Conservation (phyloP, 352 stramenopile species). For the Pythium scleroteichum region DNA sequence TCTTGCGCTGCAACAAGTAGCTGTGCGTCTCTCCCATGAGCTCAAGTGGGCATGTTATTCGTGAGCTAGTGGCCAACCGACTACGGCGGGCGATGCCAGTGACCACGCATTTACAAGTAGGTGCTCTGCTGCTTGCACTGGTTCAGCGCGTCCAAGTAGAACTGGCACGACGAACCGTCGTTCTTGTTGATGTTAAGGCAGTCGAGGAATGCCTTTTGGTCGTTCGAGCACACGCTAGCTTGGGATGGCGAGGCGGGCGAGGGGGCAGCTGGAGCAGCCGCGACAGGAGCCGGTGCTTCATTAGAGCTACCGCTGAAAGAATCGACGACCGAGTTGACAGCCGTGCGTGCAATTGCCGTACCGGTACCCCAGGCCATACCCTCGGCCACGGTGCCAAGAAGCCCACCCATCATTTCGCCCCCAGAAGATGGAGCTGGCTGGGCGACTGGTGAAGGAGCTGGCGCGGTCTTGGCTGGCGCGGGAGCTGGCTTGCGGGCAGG, state of each 20-base stretch:
- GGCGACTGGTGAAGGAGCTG: conserved; percentile 32
- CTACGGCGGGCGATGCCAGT: neutral
- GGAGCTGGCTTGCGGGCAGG: conserved; percentile 44
- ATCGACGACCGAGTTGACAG: conserved; percentile 64
- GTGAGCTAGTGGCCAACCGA: no score
- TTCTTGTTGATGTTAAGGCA: conserved; percentile 77
- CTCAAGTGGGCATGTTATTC: no score
- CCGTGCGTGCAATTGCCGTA: conserved; percentile 93
- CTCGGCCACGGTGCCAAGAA: conserved; percentile 94
- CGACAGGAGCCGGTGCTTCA: conserved; percentile 31
- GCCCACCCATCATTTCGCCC: conserved; percentile 90
- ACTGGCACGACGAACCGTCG: conserved; percentile 82
- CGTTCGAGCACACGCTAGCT: conserved; percentile 44
- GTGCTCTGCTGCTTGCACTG: conserved; percentile 79
- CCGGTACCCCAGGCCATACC: conserved; percentile 97
- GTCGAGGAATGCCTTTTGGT: conserved; percentile 81
- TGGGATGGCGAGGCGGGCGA: conserved; percentile 19
- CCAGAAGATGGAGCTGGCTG: conserved; percentile 28
- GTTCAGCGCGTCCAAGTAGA: conserved; percentile 83
- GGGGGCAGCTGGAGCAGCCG: conserved; percentile 16
- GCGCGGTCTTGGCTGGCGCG: conserved; percentile 30
- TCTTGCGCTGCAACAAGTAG: no score
- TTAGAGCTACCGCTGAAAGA: conserved; percentile 47
- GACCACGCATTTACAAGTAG: conserved; percentile 40
- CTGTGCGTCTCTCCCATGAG: conserved; percentile 47